Conservation (phyloP, 192 early-diverging fungal genomes). For the Backusella luteola region DNA sequence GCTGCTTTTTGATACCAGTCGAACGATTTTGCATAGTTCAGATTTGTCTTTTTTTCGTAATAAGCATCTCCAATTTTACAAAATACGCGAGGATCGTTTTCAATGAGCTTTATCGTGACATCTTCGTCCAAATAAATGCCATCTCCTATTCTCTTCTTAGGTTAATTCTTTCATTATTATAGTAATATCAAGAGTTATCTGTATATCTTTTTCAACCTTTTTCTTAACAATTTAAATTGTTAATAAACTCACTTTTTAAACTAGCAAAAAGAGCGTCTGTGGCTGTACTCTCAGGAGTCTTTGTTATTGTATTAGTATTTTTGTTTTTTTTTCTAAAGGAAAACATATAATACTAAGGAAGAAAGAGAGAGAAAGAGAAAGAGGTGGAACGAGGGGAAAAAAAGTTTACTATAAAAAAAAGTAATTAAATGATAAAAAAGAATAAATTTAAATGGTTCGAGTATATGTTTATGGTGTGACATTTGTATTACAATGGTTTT, state of each 20-base stretch:
- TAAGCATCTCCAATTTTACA: conserved; percentile 3
- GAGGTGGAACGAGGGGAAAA: neutral
- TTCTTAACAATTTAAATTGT: neutral
- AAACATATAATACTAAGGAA: neutral
- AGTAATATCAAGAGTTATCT: neutral
- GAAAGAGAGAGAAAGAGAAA: neutral
- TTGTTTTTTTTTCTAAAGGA: neutral
- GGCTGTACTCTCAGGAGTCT: neutral
- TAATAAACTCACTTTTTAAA: conserved; percentile 2
- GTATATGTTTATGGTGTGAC: neutral
- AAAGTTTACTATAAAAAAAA: neutral
- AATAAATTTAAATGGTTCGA: conserved; percentile 3
- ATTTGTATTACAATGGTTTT: neutral
- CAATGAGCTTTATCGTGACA: neutral
- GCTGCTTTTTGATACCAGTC: conserved; percentile 4
- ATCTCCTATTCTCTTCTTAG: neutral
- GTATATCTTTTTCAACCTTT: neutral
- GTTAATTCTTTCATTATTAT: neutral
- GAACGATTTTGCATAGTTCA: neutral
- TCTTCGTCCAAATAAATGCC: neutral
- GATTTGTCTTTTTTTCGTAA: neutral
- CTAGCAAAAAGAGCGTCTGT: neutral
- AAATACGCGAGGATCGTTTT: conserved; percentile 2
- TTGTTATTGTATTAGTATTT: neutral
- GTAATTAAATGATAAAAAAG: neutral